Conservation (phyloP, 2,329 filamentous ascomycete species). For the Teratosphaeria zuluensis region DNA sequence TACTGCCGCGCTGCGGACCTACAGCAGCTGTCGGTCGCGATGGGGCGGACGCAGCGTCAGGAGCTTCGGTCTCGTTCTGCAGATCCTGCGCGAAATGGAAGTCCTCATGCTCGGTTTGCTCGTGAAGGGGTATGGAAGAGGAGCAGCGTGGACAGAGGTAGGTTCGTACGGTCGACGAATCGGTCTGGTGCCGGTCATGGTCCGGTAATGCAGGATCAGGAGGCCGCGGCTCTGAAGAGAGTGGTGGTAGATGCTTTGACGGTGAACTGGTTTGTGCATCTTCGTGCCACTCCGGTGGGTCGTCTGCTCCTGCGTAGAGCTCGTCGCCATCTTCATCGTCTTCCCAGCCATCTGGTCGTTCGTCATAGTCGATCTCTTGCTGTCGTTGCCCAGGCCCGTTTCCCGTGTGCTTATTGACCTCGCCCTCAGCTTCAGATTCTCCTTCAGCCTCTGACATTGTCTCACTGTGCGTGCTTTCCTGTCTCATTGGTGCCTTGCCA, state of each 20-base stretch:
- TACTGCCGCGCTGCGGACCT: constrained; percentile 9
- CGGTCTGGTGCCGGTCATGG: neutral
- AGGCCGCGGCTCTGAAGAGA: neutral
- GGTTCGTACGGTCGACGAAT: constrained; percentile 14
- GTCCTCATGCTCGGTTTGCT: constrained; percentile 70
- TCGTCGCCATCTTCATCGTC: neutral
- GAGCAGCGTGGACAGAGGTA: constrained; percentile 58
- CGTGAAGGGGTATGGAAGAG: constrained; percentile 44
- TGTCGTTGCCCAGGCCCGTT: constrained; percentile 1
- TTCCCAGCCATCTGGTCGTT: neutral
- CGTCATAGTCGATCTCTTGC: neutral
- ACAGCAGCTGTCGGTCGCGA: constrained; percentile 11
- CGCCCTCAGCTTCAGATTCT: constrained; percentile 1
- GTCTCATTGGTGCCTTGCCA: constrained; percentile 9
- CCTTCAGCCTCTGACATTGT: constrained; percentile 6
- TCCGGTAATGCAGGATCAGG: neutral
- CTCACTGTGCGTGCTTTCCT: constrained; percentile 5
- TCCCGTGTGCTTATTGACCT: neutral
- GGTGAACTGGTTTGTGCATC: neutral
- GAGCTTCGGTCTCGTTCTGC: constrained; percentile 50
- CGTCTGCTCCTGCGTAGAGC: neutral
- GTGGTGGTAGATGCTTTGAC: neutral
- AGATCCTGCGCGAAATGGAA: constrained; percentile 92
- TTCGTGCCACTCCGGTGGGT: neutral
- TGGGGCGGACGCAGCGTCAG: neutral